Base-by-base conservation (phyloP, 805 yeast genomes). In the Zygoascus biomembranicola region DNA sequence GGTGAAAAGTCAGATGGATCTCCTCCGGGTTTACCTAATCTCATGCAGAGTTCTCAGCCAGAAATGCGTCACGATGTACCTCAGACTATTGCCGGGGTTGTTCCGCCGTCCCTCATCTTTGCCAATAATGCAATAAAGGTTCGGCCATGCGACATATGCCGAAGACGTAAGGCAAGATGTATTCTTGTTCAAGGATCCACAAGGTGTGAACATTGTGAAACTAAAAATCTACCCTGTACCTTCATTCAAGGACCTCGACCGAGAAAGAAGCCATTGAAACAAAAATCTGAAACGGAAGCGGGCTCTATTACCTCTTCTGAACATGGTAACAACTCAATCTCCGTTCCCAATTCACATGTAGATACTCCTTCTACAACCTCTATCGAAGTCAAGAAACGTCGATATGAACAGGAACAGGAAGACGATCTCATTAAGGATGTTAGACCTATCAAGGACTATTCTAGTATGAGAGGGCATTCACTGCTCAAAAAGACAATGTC, bases 91-190 rank as follows among this genome's bases (percentile, higher is more conserved):
- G 28, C 28, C 35, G 28, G 31, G 2, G 47, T 14, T 4, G 26
- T 46, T 8, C 59, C 42, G 28, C 52, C 18, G 46, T 46, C 49
- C 31, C 16, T 26, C 19, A 13, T 44, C 23, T 32, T 46, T 46
- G 20, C 26, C 28, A 52, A 45, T 28, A 37, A 43, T 26, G 48
- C 50, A 13, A 57, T 61, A 49, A 66, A 66, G 50, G 55, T 64
- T 10, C 57, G 75, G 16, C 92, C 95, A 0, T 90, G 97, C 65
- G 96, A 87, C 63, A 88, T 84, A 60, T 90, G 97, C 67, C 75
- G 95, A 43, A 73, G 90, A 54, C 75, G 90, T 48, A 87, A 87
- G 64, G 84, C 85, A 20, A 81, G 86, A 59, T 90, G 97, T 72
- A 84, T 87, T 26, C 73, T 82, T 81, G 80, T 55, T 69, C 82